Conservation (phyloP, 2,329 filamentous ascomycete genomes). For the Colletotrichum orchidophilum region DNA sequence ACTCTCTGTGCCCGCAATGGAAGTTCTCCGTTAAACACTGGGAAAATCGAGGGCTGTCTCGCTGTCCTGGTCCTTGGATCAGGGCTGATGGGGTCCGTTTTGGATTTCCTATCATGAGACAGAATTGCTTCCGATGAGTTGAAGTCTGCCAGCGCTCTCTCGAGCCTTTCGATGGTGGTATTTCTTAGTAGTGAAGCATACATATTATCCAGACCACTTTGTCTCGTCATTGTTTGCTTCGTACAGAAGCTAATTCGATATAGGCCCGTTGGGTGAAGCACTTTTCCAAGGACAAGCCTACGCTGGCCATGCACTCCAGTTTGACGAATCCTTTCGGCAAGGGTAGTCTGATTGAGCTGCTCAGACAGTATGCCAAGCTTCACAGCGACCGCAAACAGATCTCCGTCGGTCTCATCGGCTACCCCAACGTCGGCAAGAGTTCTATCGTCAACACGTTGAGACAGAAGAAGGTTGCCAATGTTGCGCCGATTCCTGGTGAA, state of each 20-base stretch:
- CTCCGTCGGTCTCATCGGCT: slow-evolving; percentile 79
- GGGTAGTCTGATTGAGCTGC: slow-evolving; percentile 88
- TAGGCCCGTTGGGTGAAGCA: slow-evolving; percentile 93
- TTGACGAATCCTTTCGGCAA: slow-evolving; percentile 98
- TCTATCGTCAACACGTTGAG: slow-evolving; percentile 96
- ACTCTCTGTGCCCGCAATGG: slow-evolving; percentile 70
- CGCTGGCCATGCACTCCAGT: slow-evolving; percentile 91
- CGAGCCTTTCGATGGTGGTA: slow-evolving; percentile 64
- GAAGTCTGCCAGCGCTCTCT: slow-evolving; percentile 78
- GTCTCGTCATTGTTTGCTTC: slow-evolving; percentile 18
- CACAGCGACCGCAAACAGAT: slow-evolving; percentile 95
- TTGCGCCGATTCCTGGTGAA: slow-evolving; percentile 94
- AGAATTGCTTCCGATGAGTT: slow-evolving; percentile 96
- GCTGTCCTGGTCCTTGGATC: slow-evolving; percentile 71
- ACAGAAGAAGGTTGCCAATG: slow-evolving; percentile 92
- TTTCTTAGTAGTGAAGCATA: slow-evolving; percentile 99
- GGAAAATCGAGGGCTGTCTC: slow-evolving; percentile 87
- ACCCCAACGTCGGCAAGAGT: slow-evolving; percentile 95
- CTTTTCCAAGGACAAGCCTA: slow-evolving; percentile 91
- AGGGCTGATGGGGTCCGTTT: slow-evolving; percentile 85
- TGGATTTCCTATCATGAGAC: slow-evolving; percentile 82
- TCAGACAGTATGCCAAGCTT: slow-evolving; percentile 91
- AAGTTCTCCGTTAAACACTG: slow-evolving; percentile 98
- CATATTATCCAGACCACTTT: slow-evolving; percentile 46
- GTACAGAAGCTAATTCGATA: slow-evolving; percentile 40